Percentiles rank a stretch among this genome's conserved stretches.
phyloP scores from a whole-genome alignment of 2,329 filamentous ascomycete species.

The Curvularia sp. region DNA sequence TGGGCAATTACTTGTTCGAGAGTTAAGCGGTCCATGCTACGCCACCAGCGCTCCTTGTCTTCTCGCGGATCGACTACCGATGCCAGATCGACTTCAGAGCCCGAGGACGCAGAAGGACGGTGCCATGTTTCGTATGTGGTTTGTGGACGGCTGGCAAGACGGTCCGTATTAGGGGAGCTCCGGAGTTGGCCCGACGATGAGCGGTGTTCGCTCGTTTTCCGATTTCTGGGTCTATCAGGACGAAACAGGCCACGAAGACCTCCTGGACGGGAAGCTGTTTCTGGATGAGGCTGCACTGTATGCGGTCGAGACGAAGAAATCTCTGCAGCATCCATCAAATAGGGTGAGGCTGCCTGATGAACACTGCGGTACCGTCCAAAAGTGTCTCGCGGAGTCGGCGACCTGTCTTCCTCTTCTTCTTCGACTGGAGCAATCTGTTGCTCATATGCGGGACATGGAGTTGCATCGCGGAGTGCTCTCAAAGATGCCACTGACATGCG shows the following conservation, averaged over 20 bases:
- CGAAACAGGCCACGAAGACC: slow-evolving; percentile 35
- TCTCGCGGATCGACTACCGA: slow-evolving; percentile 29
- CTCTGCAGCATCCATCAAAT: slow-evolving; percentile 22
- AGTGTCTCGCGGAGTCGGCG: slow-evolving; percentile 19
- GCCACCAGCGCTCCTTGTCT: slow-evolving; percentile 25
- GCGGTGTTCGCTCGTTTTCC: slow-evolving; percentile 20
- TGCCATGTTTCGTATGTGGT: slow-evolving; percentile 20
- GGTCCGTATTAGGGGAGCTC: slow-evolving; percentile 16
- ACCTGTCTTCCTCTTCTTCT: slow-evolving; percentile 12
- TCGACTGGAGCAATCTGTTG: slow-evolving; percentile 17
- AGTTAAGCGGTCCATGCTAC: slow-evolving; percentile 18
- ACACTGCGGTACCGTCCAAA: slow-evolving; percentile 11
- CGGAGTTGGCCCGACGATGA: slow-evolving; percentile 24
- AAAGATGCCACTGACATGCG: slow-evolving; percentile 44
- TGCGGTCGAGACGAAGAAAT: slow-evolving; percentile 19
- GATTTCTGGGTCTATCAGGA: slow-evolving; percentile 17
- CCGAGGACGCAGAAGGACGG: slow-evolving; percentile 19
- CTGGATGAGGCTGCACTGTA: slow-evolving; percentile 21
- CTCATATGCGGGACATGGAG: slow-evolving; percentile 17
- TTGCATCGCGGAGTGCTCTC: slow-evolving; percentile 24
- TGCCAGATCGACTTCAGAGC: slow-evolving; percentile 29
- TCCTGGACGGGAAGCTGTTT: slow-evolving; percentile 23
- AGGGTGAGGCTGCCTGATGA: slow-evolving; percentile 11
- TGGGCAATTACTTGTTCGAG: slow-evolving; percentile 9
- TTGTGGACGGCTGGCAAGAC: slow-evolving; percentile 14